Evolutionary conservation across 371 early-diverging fungal species (phyloP).

Genomic region (Coemansia sp.): DNA sequence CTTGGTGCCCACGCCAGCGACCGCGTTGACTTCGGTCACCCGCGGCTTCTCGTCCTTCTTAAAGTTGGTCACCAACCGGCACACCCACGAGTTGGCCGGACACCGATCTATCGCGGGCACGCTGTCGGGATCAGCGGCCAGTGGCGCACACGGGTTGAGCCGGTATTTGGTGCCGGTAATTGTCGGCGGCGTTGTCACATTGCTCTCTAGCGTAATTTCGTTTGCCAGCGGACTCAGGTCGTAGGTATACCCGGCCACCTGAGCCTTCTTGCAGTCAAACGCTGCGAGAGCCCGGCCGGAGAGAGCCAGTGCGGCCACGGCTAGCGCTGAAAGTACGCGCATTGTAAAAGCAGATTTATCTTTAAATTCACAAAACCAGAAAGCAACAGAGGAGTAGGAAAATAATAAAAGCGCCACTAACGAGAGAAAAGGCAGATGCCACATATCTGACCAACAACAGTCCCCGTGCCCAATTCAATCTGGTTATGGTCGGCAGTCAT

Average conservation of each 20-base stretch:
- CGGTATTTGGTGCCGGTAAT: conserved; percentile 32
- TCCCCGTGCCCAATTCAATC: too few species aligned
- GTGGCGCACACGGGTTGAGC: conserved; percentile 47
- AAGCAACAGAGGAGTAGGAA: not conserved
- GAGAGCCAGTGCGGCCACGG: not conserved
- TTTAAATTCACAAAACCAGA: not conserved
- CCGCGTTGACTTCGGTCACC: conserved; percentile 41
- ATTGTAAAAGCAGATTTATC: not conserved
- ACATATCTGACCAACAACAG: too few species aligned
- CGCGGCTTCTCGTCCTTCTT: conserved; percentile 40
- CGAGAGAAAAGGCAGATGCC: not conserved
- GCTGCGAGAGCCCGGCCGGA: conserved; percentile 5
- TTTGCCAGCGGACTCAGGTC: conserved; percentile 40
- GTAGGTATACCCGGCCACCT: conserved; percentile 38
- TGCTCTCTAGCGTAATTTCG: conserved; percentile 33
- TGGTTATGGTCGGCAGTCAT: too few species aligned
- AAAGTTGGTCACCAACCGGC: conserved; percentile 47
- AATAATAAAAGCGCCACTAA: not conserved
- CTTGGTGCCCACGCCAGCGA: conserved; percentile 33
- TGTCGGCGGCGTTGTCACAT: conserved; percentile 51
- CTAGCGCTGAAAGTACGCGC: conserved; percentile 7
- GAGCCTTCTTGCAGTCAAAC: conserved; percentile 47
- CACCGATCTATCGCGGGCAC: conserved; percentile 47
- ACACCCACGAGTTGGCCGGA: conserved; percentile 42
- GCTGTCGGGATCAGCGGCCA: conserved; percentile 23